Evolutionary conservation across 163 green algal species (phyloP).

Genomic region (Chlamydomonas reinhardtii): DNA sequence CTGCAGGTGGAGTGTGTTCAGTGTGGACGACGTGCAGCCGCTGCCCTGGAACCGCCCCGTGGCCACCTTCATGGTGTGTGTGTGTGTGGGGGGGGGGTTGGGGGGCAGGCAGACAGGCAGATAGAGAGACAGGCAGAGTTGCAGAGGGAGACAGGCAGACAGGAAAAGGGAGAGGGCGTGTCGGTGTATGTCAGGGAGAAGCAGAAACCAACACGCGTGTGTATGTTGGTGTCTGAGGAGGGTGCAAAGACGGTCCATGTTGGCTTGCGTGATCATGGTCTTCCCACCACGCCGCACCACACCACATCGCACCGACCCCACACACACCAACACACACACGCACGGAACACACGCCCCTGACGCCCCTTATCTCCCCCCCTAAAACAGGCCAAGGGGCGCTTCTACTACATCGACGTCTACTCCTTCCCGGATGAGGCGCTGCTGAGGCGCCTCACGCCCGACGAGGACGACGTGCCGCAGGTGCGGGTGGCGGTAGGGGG

Average conservation of each 20-base stretch:
- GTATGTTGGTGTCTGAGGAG: too few relatives aligned
- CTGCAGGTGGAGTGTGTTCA: conserved; percentile 46
- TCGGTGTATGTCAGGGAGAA: too few relatives aligned
- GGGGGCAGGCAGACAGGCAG: too few relatives aligned
- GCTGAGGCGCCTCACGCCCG: conserved; percentile 50
- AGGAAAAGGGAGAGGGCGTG: too few relatives aligned
- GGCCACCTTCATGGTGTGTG: conserved; percentile 61
- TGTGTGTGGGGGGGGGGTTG: not conserved
- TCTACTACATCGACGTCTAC: conserved; percentile 69
- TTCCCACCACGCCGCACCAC: too few relatives aligned
- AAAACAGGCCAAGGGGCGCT: not conserved
- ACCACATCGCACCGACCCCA: too few relatives aligned
- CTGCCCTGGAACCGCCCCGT: conserved; percentile 64
- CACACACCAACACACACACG: too few relatives aligned
- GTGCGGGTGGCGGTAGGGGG: not conserved
- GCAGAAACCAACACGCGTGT: too few relatives aligned
- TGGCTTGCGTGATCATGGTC: too few relatives aligned
- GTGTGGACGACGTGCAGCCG: conserved; percentile 53
- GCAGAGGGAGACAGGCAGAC: not conserved
- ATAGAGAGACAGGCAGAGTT: not conserved
- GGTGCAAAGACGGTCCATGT: too few relatives aligned
- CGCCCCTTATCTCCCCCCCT: not conserved
- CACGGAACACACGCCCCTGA: too few relatives aligned
- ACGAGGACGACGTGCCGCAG: conserved; percentile 47
- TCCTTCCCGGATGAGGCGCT: conserved; percentile 57